Conservation (phyloP, 2,329 filamentous ascomycete species). For the Aschersonia sp. region DNA sequence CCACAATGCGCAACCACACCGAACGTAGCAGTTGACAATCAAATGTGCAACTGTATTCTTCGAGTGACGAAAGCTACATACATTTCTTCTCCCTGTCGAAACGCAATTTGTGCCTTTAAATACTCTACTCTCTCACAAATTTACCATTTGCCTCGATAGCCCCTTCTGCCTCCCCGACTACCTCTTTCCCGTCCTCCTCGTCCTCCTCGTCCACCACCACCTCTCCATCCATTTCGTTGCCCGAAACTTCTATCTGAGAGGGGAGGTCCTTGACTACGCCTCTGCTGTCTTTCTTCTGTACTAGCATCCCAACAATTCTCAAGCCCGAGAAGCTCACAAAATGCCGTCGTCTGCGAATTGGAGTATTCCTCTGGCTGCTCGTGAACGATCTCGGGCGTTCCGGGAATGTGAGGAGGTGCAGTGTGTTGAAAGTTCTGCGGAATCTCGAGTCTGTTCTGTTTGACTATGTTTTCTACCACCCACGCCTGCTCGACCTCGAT, state of each 20-base stretch:
- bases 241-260: slow-evolving; percentile 22
- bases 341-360: slow-evolving; percentile 72
- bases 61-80: no score
- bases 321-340: slow-evolving; percentile 67
- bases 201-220: slow-evolving; percentile 22
- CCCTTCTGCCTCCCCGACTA: slow-evolving; percentile 16
- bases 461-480: slow-evolving; percentile 65
- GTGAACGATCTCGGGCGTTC: slow-evolving; percentile 38
- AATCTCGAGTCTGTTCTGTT: slow-evolving; percentile 45
- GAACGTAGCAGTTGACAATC: no score
- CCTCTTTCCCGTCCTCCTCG: slow-evolving; percentile 21
- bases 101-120: not conserved
- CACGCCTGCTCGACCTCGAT: slow-evolving; percentile 63
- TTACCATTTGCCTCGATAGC: not conserved
- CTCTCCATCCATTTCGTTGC: slow-evolving; percentile 20
- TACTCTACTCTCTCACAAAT: not conserved
- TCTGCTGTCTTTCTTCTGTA: slow-evolving; percentile 52
- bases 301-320: slow-evolving; percentile 60
- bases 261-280: slow-evolving; percentile 43
- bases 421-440: slow-evolving; percentile 68
- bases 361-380: slow-evolving; percentile 68
- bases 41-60: no score
- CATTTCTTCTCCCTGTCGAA: not conserved
- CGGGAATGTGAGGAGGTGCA: slow-evolving; percentile 54
- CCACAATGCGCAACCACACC: not conserved